Conservation (phyloP, 2,329 filamentous ascomycete species). For the Mycogone perniciosa region DNA sequence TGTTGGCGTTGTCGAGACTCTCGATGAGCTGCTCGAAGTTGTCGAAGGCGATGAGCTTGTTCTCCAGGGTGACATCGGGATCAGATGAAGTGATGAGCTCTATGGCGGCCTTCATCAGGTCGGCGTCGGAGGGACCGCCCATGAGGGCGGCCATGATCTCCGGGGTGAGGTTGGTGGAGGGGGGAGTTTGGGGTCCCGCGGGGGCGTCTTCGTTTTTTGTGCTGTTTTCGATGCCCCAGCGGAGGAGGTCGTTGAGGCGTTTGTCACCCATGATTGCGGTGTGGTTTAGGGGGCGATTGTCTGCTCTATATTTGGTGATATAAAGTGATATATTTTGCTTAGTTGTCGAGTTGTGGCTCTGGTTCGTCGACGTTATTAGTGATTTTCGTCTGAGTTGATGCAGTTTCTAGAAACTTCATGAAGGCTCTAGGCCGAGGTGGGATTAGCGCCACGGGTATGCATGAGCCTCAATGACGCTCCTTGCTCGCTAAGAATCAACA, state of each 20-base stretch:
- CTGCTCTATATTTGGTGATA: not conserved
- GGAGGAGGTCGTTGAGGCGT: slow-evolving; percentile 67
- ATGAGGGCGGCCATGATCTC: slow-evolving; percentile 70
- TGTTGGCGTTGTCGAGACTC: slow-evolving; percentile 93
- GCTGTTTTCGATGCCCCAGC: slow-evolving; percentile 61
- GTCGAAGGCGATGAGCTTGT: slow-evolving; percentile 81
- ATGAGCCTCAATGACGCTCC: too few species aligned
- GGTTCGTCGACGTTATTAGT: not conserved
- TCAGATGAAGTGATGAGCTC: slow-evolving; percentile 54
- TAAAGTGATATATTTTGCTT: not conserved
- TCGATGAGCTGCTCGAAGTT: slow-evolving; percentile 93
- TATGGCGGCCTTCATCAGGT: slow-evolving; percentile 86
- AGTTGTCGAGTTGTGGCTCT: not conserved
- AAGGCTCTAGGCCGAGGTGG: slow-evolving; percentile 22
- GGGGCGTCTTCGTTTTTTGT: slow-evolving; percentile 23
- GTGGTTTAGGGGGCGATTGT: not conserved
- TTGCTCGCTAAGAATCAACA: too few species aligned
- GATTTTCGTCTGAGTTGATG: slow-evolving; percentile 18
- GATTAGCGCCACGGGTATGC: slow-evolving; percentile 20
- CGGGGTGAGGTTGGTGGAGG: slow-evolving; percentile 49
- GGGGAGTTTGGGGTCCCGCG: slow-evolving; percentile 25
- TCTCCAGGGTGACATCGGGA: slow-evolving; percentile 60
- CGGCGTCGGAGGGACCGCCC: slow-evolving; percentile 81
- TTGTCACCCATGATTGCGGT: slow-evolving; percentile 39
- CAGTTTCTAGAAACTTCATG: slow-evolving; percentile 39